phyloP scores from a whole-genome alignment of 2,329 filamentous ascomycete species.

The Pestalotiopsis sp. region DNA sequence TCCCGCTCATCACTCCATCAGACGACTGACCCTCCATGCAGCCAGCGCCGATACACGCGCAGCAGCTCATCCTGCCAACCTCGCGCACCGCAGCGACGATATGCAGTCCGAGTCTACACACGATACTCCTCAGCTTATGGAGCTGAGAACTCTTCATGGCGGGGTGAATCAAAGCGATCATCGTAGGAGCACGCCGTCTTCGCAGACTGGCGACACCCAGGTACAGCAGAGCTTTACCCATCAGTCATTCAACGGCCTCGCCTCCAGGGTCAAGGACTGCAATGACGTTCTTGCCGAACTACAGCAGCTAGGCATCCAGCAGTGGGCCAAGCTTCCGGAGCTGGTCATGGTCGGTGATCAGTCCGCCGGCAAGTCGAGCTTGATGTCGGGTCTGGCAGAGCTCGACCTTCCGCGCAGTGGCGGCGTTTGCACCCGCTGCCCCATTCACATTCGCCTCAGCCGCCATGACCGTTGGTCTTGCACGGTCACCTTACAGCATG shows the following conservation, averaged over 20 bases:
- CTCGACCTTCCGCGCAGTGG: conserved; percentile 58
- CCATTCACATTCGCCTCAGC: conserved; percentile 74
- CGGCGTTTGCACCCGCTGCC: conserved; percentile 70
- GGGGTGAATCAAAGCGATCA: neutral
- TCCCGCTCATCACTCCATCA: neutral
- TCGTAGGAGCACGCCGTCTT: conserved; percentile 6
- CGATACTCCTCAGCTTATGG: conserved; percentile 10
- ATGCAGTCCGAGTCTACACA: conserved; percentile 4
- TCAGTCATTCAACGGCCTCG: conserved; percentile 53
- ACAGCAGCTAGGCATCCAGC: conserved; percentile 65
- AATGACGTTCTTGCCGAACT: conserved; percentile 69
- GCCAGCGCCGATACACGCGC: conserved; percentile 11
- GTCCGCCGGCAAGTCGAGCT: conserved; percentile 75
- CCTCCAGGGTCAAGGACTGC: conserved; percentile 62
- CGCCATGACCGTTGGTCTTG: conserved; percentile 66
- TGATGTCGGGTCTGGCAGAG: conserved; percentile 48
- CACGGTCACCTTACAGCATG: conserved; percentile 62
- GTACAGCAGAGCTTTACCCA: conserved; percentile 33
- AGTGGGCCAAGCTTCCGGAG: conserved; percentile 71
- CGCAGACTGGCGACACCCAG: conserved; percentile 28
- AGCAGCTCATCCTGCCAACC: neutral
- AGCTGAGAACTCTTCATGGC: neutral
- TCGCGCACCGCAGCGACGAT: neutral
- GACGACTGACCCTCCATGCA: conserved; percentile 1
- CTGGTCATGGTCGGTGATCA: conserved; percentile 86